These are phyloP conservation scores for Phytophthora macrochlamydospora DNA, from an alignment of 352 stramenopile genomes.

Conservation along the genomic window DNA sequence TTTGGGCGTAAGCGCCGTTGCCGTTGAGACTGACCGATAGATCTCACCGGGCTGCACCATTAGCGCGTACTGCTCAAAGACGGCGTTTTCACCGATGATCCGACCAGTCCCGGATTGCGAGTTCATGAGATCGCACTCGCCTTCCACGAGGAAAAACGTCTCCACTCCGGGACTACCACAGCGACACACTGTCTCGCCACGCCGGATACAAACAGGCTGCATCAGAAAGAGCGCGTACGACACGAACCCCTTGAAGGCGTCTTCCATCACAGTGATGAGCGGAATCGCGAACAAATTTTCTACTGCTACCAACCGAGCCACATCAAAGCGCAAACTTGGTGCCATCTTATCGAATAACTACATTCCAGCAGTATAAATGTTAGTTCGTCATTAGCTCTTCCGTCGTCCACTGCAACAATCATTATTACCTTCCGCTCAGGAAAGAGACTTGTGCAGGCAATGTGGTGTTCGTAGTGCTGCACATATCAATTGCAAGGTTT, in stretches of 20 bases:
- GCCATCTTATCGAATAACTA: slow-evolving; percentile 86
- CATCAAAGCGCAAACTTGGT: slow-evolving; percentile 81
- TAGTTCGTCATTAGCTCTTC: background rate
- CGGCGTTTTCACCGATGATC: slow-evolving; percentile 68
- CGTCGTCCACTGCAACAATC: background rate
- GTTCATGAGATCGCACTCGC: slow-evolving; percentile 83
- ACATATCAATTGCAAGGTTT: background rate
- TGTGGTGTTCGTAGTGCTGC: slow-evolving; percentile 79
- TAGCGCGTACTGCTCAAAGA: slow-evolving; percentile 87
- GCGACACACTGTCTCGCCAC: slow-evolving; percentile 77
- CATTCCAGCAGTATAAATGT: background rate
- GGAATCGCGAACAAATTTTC: slow-evolving; percentile 83
- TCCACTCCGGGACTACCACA: slow-evolving; percentile 71
- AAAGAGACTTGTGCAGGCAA: slow-evolving; percentile 76
- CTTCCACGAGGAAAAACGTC: slow-evolving; percentile 88
- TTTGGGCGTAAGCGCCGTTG: slow-evolving; percentile 69
- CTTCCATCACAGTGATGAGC: slow-evolving; percentile 87
- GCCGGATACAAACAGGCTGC: slow-evolving; percentile 73
- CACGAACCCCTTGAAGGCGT: slow-evolving; percentile 90
- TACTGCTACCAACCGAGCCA: slow-evolving; percentile 74
- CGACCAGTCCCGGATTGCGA: slow-evolving; percentile 59
- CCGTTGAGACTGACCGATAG: slow-evolving; percentile 77
- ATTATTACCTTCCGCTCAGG: slow-evolving; percentile 73
- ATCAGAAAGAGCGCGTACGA: slow-evolving; percentile 85
- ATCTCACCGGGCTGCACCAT: slow-evolving; percentile 71